These are phyloP conservation scores for Funneliformis caledonium DNA, from an alignment of 371 early-diverging fungal genomes.

Conservation along the genomic window DNA sequence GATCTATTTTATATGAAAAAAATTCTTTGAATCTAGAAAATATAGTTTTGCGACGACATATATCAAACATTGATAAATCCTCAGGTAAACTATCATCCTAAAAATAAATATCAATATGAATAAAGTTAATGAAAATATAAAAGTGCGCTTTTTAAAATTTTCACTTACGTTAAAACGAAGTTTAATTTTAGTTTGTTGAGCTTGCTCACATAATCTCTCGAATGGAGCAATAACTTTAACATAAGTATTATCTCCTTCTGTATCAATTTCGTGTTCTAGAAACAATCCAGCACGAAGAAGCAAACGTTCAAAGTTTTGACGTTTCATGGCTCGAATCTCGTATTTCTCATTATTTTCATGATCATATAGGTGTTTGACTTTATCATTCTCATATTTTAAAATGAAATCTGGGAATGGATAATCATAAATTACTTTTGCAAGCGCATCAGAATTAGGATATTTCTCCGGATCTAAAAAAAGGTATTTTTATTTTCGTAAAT, in stretches of 20 bases:
- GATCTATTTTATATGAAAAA: conserved; percentile 4
- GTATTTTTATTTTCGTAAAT: background rate
- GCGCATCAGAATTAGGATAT: conserved; percentile 11
- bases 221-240: conserved; percentile 35
- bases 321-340: background rate
- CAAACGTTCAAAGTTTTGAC: conserved; percentile 25
- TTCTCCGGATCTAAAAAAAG: background rate
- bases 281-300: conserved; percentile 17
- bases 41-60: background rate
- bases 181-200: conserved; percentile 7
- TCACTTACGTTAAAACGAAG: background rate
- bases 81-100: background rate
- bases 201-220: conserved; percentile 21
- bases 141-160: too few species aligned
- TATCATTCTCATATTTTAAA: background rate
- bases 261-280: conserved; percentile 20
- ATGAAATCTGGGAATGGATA: conserved; percentile 32
- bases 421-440: conserved; percentile 21
- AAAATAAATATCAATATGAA: background rate
- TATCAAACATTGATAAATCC: background rate
- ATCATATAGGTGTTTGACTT: background rate
- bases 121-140: too few species aligned
- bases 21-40: background rate
- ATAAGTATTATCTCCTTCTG: background rate
- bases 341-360: background rate